These are phyloP conservation scores for Coemansia sp. DNA, from an alignment of 192 early-diverging fungal species.

Conservation along the genomic window DNA sequence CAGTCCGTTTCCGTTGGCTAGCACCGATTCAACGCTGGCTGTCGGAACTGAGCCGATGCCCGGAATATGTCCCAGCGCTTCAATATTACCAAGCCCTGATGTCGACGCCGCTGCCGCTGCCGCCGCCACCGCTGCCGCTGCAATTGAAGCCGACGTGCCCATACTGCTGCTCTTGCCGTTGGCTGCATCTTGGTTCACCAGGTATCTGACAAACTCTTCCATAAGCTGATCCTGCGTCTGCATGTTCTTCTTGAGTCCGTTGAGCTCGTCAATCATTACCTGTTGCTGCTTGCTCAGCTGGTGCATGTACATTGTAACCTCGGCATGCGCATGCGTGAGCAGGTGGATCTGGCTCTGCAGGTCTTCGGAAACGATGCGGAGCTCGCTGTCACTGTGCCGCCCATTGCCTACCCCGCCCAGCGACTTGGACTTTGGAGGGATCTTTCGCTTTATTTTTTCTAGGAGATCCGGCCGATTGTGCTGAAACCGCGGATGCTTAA, in stretches of 20 bases:
- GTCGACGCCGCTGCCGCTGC: conserved; percentile 36
- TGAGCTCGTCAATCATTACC: conserved; percentile 52
- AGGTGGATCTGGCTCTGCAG: conserved; percentile 54
- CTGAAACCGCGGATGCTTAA: conserved; percentile 82
- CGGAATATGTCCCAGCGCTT: conserved; percentile 26
- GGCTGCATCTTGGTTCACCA: conserved; percentile 52
- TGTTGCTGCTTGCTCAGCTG: conserved; percentile 56
- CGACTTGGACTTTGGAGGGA: conserved; percentile 54
- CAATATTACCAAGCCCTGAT: conserved; percentile 28
- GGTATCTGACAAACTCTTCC: conserved; percentile 55
- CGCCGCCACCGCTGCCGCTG: conserved; percentile 25
- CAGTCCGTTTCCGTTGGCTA: conserved; percentile 21
- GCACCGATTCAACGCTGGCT: conserved; percentile 14
- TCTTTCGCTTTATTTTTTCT: conserved; percentile 71
- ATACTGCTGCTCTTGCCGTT: conserved; percentile 26
- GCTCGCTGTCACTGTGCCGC: conserved; percentile 37
- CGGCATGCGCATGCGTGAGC: conserved; percentile 53
- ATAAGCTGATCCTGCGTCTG: conserved; percentile 56
- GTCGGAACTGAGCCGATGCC: conserved; percentile 22
- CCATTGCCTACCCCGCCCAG: conserved; percentile 43
- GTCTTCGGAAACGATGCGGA: conserved; percentile 47
- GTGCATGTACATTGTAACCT: conserved; percentile 57
- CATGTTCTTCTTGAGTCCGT: conserved; percentile 56
- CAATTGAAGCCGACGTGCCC: conserved; percentile 26
- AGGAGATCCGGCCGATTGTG: conserved; percentile 67